A percentile compares a stretch with the other conserved stretches of the same genome.
Evolutionary conservation across 2,329 filamentous ascomycete genomes (phyloP).

Genomic region (Neoscytalidium dimidiatum): DNA sequence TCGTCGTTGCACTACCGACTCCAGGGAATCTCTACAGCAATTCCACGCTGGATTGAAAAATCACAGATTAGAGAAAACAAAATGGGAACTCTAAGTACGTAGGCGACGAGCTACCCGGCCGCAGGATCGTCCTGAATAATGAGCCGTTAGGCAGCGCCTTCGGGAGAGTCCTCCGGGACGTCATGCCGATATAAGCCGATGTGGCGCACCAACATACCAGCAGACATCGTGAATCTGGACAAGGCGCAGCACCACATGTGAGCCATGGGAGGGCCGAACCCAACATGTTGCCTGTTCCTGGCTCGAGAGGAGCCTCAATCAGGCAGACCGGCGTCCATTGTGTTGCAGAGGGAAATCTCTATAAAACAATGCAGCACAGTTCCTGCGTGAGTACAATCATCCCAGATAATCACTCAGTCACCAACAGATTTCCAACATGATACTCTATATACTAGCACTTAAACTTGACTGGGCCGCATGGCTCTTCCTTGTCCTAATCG

Average conservation of each 20-base stretch:
- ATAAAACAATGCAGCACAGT: neutral
- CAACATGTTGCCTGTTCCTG: conserved; percentile 4
- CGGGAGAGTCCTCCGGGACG: neutral
- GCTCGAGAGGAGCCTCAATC: neutral
- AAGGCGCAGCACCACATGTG: conserved; percentile 7
- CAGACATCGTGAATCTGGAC: conserved; percentile 4
- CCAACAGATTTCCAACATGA: neutral
- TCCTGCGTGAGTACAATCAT: neutral
- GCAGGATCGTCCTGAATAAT: neutral
- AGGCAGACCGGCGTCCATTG: neutral
- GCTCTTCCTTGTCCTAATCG: neutral
- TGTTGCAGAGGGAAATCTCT: neutral
- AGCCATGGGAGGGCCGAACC: conserved; percentile 3
- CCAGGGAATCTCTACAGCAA: neutral
- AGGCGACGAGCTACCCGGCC: too few species aligned
- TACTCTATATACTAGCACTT: neutral
- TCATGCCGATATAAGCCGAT: neutral
- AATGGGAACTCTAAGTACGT: too few species aligned
- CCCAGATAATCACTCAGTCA: neutral
- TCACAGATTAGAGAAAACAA: neutral
- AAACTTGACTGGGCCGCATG: conserved; percentile 10
- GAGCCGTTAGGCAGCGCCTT: neutral
- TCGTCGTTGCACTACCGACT: neutral
- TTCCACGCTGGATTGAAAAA: neutral
- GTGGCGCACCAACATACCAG: conserved; percentile 12